Conservation (phyloP, 495 filamentous ascomycete species). For the Thermochaetoides thermophila region DNA sequence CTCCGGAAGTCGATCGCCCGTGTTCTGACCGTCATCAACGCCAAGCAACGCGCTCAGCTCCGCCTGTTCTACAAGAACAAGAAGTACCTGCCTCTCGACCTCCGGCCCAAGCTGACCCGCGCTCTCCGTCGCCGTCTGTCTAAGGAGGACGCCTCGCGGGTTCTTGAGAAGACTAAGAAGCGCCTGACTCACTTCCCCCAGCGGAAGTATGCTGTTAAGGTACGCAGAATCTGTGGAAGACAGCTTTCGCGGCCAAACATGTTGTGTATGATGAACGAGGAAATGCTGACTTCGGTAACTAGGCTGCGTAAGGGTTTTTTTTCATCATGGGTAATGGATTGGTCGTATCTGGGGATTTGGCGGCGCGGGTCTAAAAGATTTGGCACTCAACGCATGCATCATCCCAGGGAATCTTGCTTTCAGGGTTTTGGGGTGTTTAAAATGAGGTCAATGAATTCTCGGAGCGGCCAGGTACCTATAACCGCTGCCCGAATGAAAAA, state of each 20-base stretch:
- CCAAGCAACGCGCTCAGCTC: slow-evolving; percentile 93
- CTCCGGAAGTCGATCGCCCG: slow-evolving; percentile 98
- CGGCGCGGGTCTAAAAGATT: slow-evolving; percentile 22
- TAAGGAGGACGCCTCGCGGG: slow-evolving; percentile 66
- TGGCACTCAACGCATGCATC: slow-evolving; percentile 23
- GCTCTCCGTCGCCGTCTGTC: slow-evolving; percentile 86
- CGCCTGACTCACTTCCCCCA: slow-evolving; percentile 88
- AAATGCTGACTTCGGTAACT: slow-evolving; percentile 14
- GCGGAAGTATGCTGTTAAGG: slow-evolving; percentile 98
- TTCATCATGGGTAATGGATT: slow-evolving; percentile 16
- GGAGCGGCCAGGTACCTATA: slow-evolving; percentile 20
- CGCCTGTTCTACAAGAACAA: slow-evolving; percentile 99
- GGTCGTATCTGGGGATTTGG: slow-evolving; percentile 20
- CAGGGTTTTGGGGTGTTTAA: slow-evolving; percentile 22
- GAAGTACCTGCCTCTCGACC: slow-evolving; percentile 95
- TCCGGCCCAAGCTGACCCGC: slow-evolving; percentile 92
- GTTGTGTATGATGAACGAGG: too few relatives aligned
- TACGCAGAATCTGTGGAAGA: too few relatives aligned
- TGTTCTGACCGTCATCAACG: slow-evolving; percentile 97
- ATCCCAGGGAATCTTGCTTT: slow-evolving; percentile 24
- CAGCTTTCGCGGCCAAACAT: too few relatives aligned
- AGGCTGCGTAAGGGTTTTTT: slow-evolving; percentile 17
- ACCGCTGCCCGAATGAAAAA: slow-evolving; percentile 24
- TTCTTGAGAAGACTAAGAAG: slow-evolving; percentile 88
- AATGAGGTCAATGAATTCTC: slow-evolving; percentile 20